A percentile compares a stretch with the other conserved stretches of the same genome.
Evolutionary conservation across 1,284 basidiomycete species (phyloP).

Genomic region (Rhizopogon hawkerae): DNA sequence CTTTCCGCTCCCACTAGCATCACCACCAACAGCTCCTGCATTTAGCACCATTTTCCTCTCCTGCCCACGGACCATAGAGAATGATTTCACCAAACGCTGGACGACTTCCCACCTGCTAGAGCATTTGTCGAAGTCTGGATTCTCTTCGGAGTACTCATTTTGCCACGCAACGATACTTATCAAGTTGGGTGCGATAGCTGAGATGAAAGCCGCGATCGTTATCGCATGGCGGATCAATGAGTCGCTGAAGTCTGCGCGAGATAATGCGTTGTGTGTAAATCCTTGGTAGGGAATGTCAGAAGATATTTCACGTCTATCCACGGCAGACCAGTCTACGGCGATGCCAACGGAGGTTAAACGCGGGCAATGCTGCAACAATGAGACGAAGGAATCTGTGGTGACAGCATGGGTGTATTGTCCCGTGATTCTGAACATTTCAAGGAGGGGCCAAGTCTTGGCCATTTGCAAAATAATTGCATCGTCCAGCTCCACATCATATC

Average conservation of each 20-base stretch:
- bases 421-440: constrained; percentile 9
- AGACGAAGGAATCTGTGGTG: constrained; percentile 13
- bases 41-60: constrained; percentile 7
- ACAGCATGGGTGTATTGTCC: constrained; percentile 19
- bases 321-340: constrained; percentile 18
- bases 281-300: constrained; percentile 13
- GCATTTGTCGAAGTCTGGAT: constrained; percentile 13
- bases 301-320: constrained; percentile 9
- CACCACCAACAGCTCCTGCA: neutral
- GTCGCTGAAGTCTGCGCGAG: constrained; percentile 21
- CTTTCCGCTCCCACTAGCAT: too few relatives aligned
- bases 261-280: constrained; percentile 19
- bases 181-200: constrained; percentile 21
- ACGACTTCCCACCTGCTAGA: constrained; percentile 20
- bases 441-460: constrained; percentile 21
- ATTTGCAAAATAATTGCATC: constrained; percentile 19
- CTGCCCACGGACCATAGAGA: constrained; percentile 17
- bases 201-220: constrained; percentile 22
- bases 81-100: constrained; percentile 16
- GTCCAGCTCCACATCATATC: constrained; percentile 5
- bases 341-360: neutral
- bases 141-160: constrained; percentile 9
- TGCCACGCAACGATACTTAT: constrained; percentile 15
- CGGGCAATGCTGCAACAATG: neutral
- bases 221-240: constrained; percentile 18